These are phyloP conservation scores for Coriaria nepalensis DNA, from an alignment of 306 rosid species.

Conservation along the genomic window DNA sequence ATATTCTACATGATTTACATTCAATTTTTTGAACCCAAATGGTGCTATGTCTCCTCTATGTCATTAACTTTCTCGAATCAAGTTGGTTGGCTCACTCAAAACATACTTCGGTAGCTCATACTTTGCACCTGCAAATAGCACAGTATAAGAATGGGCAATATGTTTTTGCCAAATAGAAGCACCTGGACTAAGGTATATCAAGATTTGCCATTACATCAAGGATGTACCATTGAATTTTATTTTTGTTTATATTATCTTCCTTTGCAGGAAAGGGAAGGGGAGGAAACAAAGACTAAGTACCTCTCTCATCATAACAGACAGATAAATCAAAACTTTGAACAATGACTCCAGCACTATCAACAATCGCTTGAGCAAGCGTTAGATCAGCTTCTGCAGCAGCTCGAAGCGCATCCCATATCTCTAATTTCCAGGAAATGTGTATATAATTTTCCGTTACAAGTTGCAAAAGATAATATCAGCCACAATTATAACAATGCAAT, in stretches of 20 bases:
- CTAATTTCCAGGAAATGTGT: constrained; percentile 32
- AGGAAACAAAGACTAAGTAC: constrained; percentile 25
- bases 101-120: constrained; percentile 95
- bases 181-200: too few species aligned
- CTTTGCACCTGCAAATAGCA: constrained; percentile 62
- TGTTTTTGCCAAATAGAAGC: too few species aligned
- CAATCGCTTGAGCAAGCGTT: constrained; percentile 77
- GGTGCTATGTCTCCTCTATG: constrained; percentile 19
- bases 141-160: neutral
- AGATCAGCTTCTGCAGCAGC: constrained; percentile 97
- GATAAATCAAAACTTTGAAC: constrained; percentile 89
- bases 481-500: neutral
- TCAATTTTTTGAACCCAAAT: constrained; percentile 29
- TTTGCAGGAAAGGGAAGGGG: too few species aligned
- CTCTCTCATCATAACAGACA: constrained; percentile 94
- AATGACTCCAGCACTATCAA: constrained; percentile 94
- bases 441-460: constrained; percentile 12
- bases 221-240: too few species aligned
- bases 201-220: too few species aligned
- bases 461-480: neutral
- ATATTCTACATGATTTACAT: constrained; percentile 62
- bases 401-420: constrained; percentile 98
- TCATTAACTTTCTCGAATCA: constrained; percentile 56
- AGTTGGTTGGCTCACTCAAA: constrained; percentile 94
- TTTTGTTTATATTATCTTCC: too few species aligned